Conservation (phyloP, 768 basidiomycete species). For the Xanthoconium stramineum region DNA sequence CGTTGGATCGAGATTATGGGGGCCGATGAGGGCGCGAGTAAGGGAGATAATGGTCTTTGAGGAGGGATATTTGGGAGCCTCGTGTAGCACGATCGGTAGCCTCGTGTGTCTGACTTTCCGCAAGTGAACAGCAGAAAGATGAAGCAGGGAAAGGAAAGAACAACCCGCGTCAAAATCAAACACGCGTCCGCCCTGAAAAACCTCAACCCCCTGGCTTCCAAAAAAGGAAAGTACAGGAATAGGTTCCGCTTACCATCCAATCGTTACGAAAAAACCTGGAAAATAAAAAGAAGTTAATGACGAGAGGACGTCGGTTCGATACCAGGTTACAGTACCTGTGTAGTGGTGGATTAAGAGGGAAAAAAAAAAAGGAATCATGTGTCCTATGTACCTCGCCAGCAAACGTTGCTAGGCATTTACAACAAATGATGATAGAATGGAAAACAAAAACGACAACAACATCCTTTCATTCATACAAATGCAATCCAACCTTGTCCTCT, state of each 20-base stretch:
- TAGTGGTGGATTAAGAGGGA: not conserved
- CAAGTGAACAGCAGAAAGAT: slow-evolving; percentile 30
- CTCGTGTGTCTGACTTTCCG: slow-evolving; percentile 50
- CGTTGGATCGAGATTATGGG: slow-evolving; percentile 17
- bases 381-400: not conserved
- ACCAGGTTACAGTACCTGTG: not conserved
- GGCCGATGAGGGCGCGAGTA: slow-evolving; percentile 18
- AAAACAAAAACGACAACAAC: slow-evolving; percentile 18
- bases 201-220: slow-evolving; percentile 26
- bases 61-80: slow-evolving; percentile 37
- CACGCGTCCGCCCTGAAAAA: slow-evolving; percentile 35
- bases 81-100: slow-evolving; percentile 43
- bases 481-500: slow-evolving; percentile 15
- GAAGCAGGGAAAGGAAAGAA: slow-evolving; percentile 22
- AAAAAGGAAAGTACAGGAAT: slow-evolving; percentile 28
- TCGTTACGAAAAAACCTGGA: slow-evolving; percentile 15
- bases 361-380: not conserved
- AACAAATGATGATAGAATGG: slow-evolving; percentile 3
- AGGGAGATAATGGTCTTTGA: slow-evolving; percentile 21
- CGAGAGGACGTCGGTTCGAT: not conserved
- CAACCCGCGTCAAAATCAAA: slow-evolving; percentile 15
- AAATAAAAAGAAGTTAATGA: not conserved
- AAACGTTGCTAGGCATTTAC: slow-evolving; percentile 27
- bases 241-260: slow-evolving; percentile 28
- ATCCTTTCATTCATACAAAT: slow-evolving; percentile 20